phyloP scores from a whole-genome alignment of 208 protist species.

The Wallacemonas sp. region DNA sequence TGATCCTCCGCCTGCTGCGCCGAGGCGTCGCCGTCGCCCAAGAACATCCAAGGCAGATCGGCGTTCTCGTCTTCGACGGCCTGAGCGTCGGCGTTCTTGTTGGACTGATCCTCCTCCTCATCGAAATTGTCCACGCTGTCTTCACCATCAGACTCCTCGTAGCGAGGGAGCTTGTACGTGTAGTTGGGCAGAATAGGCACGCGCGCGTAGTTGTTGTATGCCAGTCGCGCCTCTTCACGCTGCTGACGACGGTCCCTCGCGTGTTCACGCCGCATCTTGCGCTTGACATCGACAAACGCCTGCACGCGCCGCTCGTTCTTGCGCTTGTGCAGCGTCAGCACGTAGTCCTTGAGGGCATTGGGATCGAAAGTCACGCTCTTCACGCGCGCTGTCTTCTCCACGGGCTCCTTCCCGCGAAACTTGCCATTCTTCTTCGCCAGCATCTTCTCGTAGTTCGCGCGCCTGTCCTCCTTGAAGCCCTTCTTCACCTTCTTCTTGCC shows the following conservation, averaged over 20 bases:
- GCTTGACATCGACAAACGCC: slow-evolving; percentile 81
- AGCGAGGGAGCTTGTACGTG: slow-evolving; percentile 63
- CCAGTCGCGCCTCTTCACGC: slow-evolving; percentile 77
- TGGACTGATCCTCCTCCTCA: slow-evolving; percentile 3
- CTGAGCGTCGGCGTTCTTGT: not conserved
- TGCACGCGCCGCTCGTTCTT: slow-evolving; percentile 87
- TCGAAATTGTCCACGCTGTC: slow-evolving; percentile 6
- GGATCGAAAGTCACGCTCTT: slow-evolving; percentile 75
- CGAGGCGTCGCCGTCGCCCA: slow-evolving; percentile 19
- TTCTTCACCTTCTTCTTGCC: slow-evolving; percentile 78
- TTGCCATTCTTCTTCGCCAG: slow-evolving; percentile 44
- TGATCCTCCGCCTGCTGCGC: slow-evolving; percentile 8
- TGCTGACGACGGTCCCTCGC: slow-evolving; percentile 68
- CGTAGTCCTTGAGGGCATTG: slow-evolving; percentile 51
- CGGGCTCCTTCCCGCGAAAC: slow-evolving; percentile 29
- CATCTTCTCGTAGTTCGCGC: slow-evolving; percentile 70
- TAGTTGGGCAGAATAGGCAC: slow-evolving; percentile 88
- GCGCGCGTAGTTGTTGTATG: slow-evolving; percentile 84
- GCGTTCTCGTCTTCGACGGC: slow-evolving; percentile 7
- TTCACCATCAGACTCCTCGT: slow-evolving; percentile 24
- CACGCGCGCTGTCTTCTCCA: slow-evolving; percentile 19
- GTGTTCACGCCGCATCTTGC: slow-evolving; percentile 63
- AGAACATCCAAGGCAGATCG: slow-evolving; percentile 35
- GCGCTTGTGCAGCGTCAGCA: slow-evolving; percentile 79
- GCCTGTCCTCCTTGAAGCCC: slow-evolving; percentile 86